Conservation (phyloP, 371 early-diverging fungal genomes). For the Basidiobolus heterosporus region DNA sequence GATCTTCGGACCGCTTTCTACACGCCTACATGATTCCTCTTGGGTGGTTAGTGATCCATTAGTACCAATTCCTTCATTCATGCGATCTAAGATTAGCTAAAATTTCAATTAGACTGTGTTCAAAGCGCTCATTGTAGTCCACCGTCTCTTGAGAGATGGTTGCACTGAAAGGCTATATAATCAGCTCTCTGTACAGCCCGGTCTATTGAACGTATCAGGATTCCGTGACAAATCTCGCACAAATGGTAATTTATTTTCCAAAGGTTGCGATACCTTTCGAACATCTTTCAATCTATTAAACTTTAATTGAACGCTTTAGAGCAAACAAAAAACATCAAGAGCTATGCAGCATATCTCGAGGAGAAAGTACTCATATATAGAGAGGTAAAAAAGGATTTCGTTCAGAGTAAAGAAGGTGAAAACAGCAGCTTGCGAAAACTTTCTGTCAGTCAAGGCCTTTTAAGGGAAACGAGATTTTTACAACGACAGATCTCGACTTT, state of each 20-base stretch:
- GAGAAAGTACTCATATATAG: conserved; percentile 61
- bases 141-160: conserved; percentile 4
- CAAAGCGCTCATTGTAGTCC: conserved; percentile 8
- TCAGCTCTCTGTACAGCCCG: conserved; percentile 2
- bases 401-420: conserved; percentile 6
- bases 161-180: background rate
- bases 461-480: conserved; percentile 57
- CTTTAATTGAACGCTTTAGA: background rate
- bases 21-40: conserved; percentile 2
- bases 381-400: conserved; percentile 57
- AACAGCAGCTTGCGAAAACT: conserved; percentile 23
- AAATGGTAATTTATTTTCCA: background rate
- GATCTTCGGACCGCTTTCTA: conserved; percentile 1
- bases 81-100: background rate
- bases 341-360: conserved; percentile 68
- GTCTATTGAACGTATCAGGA: conserved; percentile 2
- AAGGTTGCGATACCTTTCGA: background rate
- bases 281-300: background rate
- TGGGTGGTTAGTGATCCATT: conserved; percentile 5
- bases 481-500: conserved; percentile 68
- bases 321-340: conserved; percentile 25
- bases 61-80: background rate
- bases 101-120: conserved; percentile 1
- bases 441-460: conserved; percentile 44
- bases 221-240: conserved; percentile 5